A percentile compares a stretch with the other conserved stretches of the same genome.
These are phyloP conservation scores for Xanthoconium separans DNA, from an alignment of 1,284 basidiomycete genomes.

Conservation along the genomic window DNA sequence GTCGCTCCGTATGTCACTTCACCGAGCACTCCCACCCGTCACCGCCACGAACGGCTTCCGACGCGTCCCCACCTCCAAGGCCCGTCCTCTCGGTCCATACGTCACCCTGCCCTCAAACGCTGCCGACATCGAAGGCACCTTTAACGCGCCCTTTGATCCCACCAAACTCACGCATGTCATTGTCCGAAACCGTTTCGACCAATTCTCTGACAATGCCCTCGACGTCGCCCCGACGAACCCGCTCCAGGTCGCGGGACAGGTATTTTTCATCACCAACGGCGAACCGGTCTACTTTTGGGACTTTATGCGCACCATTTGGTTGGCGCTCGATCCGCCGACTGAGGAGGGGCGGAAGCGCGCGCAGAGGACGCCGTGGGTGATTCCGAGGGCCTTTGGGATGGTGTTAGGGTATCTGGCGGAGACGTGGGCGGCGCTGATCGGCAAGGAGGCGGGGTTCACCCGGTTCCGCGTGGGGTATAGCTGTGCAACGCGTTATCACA, in stretches of 20 bases:
- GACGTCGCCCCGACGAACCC: conserved; percentile 50
- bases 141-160: conserved; percentile 49
- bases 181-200: conserved; percentile 75
- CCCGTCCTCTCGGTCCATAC: conserved; percentile 81
- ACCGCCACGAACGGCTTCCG: conserved; percentile 59
- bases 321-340: conserved; percentile 65
- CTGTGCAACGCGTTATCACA: conserved; percentile 82
- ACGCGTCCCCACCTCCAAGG: conserved; percentile 74
- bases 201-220: conserved; percentile 56
- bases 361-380: conserved; percentile 44
- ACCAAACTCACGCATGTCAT: conserved; percentile 54
- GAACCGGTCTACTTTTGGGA: conserved; percentile 98
- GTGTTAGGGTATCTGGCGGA: conserved; percentile 72
- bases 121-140: conserved; percentile 45
- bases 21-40: conserved; percentile 62
- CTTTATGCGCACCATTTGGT: conserved; percentile 86
- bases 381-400: conserved; percentile 67
- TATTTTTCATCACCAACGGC: conserved; percentile 97
- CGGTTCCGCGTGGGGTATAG: conserved; percentile 80
- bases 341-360: conserved; percentile 32
- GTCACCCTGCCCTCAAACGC: conserved; percentile 60
- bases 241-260: conserved; percentile 87
- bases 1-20: conserved; percentile 36
- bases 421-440: conserved; percentile 71
- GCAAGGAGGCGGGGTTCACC: conserved; percentile 90